phyloP scores from a whole-genome alignment of 345 rosid species.

The Gossypioides kirkii region DNA sequence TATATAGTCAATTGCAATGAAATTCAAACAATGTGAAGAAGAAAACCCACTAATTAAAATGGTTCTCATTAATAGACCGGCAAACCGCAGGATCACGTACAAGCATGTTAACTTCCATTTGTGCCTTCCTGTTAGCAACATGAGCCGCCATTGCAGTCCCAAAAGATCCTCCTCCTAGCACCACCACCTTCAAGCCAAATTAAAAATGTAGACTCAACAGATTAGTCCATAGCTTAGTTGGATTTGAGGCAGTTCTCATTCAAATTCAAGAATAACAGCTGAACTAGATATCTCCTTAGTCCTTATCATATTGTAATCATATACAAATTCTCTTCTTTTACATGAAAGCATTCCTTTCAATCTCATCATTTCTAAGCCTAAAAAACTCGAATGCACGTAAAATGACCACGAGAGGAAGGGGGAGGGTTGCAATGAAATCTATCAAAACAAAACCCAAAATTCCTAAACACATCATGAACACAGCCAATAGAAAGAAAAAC shows the following conservation, averaged over 20 bases:
- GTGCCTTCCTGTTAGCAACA: slow-evolving; percentile 62
- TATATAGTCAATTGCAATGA: not conserved
- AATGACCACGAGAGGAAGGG: not conserved
- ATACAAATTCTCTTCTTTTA: not conserved
- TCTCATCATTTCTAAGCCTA: not conserved
- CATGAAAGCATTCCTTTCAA: not conserved
- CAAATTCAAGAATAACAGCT: too few relatives aligned
- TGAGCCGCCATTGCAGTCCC: slow-evolving; percentile 97
- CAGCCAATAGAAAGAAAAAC: slow-evolving; percentile 17
- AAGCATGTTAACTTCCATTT: slow-evolving; percentile 73
- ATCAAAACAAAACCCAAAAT: not conserved
- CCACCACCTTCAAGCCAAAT: slow-evolving; percentile 62
- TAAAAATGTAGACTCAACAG: not conserved
- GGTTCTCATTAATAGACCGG: slow-evolving; percentile 55
- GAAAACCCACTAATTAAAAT: slow-evolving; percentile 45
- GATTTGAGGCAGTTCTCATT: not conserved
- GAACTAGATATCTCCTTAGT: not conserved
- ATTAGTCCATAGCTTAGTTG: not conserved
- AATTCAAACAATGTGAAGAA: not conserved
- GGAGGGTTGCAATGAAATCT: not conserved
- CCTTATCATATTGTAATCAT: not conserved
- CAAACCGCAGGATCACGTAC: slow-evolving; percentile 72
- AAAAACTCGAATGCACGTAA: not conserved
- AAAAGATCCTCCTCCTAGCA: slow-evolving; percentile 95
- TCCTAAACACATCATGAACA: not conserved